Percentiles rank a stretch among this genome's conserved stretches.
These are phyloP conservation scores for Quercus glauca DNA, from an alignment of 306 rosid genomes.

Conservation along the genomic window DNA sequence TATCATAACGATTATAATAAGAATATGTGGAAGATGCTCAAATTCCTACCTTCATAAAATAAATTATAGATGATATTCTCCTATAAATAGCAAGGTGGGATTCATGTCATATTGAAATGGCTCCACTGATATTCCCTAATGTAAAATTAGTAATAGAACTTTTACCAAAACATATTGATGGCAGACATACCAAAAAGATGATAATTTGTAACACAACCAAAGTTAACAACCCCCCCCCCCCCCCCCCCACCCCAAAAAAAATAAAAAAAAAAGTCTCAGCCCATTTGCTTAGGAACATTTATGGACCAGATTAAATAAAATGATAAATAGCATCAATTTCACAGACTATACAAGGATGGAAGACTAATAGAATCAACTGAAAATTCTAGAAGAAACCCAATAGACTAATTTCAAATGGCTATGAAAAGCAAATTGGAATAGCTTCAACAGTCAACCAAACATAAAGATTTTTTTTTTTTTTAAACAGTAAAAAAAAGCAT, in stretches of 20 bases:
- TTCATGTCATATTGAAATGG: not conserved
- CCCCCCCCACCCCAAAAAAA: not conserved
- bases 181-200: not conserved
- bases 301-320: slow-evolving; percentile 28
- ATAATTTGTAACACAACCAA: not conserved
- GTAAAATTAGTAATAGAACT: not conserved
- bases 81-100: not conserved
- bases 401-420: slow-evolving; percentile 2
- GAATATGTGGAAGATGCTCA: not conserved
- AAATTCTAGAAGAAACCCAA: not conserved
- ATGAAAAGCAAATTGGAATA: not conserved
- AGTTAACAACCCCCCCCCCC: too few relatives aligned
- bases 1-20: not conserved
- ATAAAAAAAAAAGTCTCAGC: slow-evolving; percentile 7
- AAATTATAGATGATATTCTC: not conserved
- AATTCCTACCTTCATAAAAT: not conserved
- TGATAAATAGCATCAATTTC: slow-evolving; percentile 7
- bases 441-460: not conserved
- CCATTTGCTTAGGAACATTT: slow-evolving; percentile 28
- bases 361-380: slow-evolving; percentile 13
- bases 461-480: not conserved
- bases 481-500: not conserved
- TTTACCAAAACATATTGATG: not conserved
- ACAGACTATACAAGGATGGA: not conserved
- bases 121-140: not conserved